Evolutionary conservation across 352 stramenopile genomes (phyloP).

Genomic region (Phytophthora uliginosa): DNA sequence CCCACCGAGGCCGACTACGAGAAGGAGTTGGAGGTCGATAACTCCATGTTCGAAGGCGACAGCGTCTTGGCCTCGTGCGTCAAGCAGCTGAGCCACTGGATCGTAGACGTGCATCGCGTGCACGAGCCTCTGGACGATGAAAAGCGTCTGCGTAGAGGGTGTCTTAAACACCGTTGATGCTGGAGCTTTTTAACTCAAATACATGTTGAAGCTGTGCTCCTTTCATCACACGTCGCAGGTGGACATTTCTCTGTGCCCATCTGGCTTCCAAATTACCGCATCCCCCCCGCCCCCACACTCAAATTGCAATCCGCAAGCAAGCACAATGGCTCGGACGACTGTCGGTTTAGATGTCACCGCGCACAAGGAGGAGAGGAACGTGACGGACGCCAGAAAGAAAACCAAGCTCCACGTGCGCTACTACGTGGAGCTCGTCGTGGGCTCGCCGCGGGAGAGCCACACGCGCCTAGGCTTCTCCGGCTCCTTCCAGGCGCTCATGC

Average conservation of each 20-base stretch:
- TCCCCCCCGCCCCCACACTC: too few relatives aligned
- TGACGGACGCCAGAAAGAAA: slow-evolving; percentile 56
- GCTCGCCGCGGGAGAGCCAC: slow-evolving; percentile 57
- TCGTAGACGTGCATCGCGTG: slow-evolving; percentile 60
- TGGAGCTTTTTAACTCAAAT: too few relatives aligned
- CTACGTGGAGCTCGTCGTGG: slow-evolving; percentile 79
- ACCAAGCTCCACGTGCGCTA: slow-evolving; percentile 67
- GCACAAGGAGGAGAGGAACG: slow-evolving; percentile 72
- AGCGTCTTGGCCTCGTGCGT: slow-evolving; percentile 71
- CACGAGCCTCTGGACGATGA: slow-evolving; percentile 44
- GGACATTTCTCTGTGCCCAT: not conserved
- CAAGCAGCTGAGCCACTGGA: slow-evolving; percentile 62
- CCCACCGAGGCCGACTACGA: slow-evolving; percentile 44
- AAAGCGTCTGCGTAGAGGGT: slow-evolving; percentile 11
- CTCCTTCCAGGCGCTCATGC: slow-evolving; percentile 68
- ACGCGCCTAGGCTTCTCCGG: slow-evolving; percentile 72
- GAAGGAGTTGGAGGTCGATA: slow-evolving; percentile 43
- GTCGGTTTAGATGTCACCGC: slow-evolving; percentile 72
- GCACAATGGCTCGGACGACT: slow-evolving; percentile 21
- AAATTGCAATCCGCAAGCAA: slow-evolving; percentile 4
- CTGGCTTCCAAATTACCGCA: not conserved
- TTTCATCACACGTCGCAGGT: slow-evolving; percentile 22
- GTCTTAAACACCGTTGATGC: not conserved
- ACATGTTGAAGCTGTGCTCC: not conserved
- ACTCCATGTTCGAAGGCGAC: slow-evolving; percentile 55